Evolutionary conservation across 1,284 basidiomycete species (phyloP).

Genomic region (Singerocomus rubriflavus): DNA sequence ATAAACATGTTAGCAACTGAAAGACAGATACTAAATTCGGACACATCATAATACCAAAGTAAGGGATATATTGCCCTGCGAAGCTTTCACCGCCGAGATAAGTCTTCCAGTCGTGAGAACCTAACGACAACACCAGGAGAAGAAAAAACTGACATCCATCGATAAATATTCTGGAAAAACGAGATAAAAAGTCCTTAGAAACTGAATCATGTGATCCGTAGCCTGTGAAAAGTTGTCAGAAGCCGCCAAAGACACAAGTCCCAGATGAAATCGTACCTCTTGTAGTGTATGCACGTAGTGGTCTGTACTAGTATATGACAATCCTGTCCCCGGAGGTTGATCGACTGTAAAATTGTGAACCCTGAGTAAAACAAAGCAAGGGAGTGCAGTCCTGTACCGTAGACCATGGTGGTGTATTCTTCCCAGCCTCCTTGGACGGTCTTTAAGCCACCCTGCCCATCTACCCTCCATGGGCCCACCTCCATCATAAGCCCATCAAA

Average conservation of each 20-base stretch:
- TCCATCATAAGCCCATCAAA: conserved; percentile 99
- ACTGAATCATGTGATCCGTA: conserved; percentile 77
- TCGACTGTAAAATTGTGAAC: conserved; percentile 55
- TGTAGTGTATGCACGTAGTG: conserved; percentile 79
- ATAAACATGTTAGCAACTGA: conserved; percentile 11
- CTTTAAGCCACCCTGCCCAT: conserved; percentile 76
- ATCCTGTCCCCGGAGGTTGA: conserved; percentile 95
- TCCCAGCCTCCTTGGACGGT: conserved; percentile 94
- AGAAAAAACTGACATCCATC: conserved; percentile 68
- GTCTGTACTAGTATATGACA: conserved; percentile 86
- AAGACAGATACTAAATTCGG: background rate
- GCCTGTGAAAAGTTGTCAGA: conserved; percentile 48
- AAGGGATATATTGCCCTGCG: conserved; percentile 99
- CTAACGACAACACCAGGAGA: conserved; percentile 8
- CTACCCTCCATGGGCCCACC: conserved; percentile 86
- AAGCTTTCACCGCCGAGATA: conserved; percentile 93
- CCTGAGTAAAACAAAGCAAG: conserved; percentile 4
- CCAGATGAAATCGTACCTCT: conserved; percentile 46
- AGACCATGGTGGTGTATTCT: conserved; percentile 96
- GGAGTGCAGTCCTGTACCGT: conserved; percentile 51
- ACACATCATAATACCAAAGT: conserved; percentile 62
- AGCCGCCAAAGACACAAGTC: background rate
- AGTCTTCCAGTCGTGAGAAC: conserved; percentile 51
- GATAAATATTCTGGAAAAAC: conserved; percentile 87
- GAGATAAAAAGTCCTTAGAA: conserved; percentile 83